phyloP scores from a whole-genome alignment of 2,329 filamentous ascomycete species.

The Pyricularia grisea region DNA sequence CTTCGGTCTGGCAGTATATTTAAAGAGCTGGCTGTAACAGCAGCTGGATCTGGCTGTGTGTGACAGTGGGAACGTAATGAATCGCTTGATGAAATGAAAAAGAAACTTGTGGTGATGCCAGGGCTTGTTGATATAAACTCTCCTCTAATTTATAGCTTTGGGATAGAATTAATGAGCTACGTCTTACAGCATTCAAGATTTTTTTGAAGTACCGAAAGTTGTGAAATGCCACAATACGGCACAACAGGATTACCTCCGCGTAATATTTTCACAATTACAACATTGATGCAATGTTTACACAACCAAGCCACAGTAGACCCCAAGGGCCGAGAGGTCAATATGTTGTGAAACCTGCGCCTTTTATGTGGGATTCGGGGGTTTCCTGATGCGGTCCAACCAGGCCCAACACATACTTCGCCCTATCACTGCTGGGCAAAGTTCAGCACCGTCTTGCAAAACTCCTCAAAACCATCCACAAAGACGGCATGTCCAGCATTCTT shows the following conservation, averaged over 20 bases:
- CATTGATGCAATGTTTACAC: not conserved
- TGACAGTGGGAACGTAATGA: not conserved
- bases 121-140: not conserved
- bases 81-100: not conserved
- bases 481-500: constrained; percentile 26
- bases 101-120: not conserved
- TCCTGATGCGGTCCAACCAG: not conserved
- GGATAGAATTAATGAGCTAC: not conserved
- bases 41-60: not conserved
- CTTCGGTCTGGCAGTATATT: constrained; percentile 3
- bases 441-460: constrained; percentile 19
- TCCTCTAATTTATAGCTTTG: not conserved
- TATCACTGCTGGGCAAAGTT: constrained; percentile 31
- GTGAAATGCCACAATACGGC: not conserved
- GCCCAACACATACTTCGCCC: not conserved
- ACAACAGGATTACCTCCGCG: not conserved
- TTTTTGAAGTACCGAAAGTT: not conserved
- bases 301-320: not conserved
- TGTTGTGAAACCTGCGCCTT: not conserved
- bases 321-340: not conserved
- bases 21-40: not conserved
- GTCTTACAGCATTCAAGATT: not conserved
- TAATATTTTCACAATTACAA: not conserved
- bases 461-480: constrained; percentile 26
- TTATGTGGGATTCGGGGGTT: not conserved